A percentile compares a stretch with the other conserved stretches of the same genome.
Evolutionary conservation across 441 rosid species (phyloP).

Genomic region (Arabidopsis lyrata): DNA sequence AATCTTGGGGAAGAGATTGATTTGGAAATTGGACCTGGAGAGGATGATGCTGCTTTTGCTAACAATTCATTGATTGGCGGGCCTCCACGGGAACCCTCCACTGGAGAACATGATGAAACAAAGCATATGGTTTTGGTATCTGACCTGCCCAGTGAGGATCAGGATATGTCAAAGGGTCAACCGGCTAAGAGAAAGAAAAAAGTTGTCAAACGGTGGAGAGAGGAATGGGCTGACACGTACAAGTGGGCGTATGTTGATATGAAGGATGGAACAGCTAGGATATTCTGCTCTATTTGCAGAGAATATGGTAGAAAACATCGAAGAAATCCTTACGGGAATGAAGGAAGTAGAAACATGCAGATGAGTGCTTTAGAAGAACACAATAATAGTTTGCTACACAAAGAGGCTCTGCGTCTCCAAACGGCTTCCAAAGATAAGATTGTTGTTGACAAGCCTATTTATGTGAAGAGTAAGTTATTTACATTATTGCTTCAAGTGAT

Average conservation of each 20-base stretch:
- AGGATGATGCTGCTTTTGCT: conserved; percentile 86
- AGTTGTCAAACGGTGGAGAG: conserved; percentile 99
- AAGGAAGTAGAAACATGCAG: conserved; percentile 99
- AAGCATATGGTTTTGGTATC: conserved; percentile 83
- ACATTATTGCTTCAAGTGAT: conserved; percentile 9
- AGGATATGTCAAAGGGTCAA: conserved; percentile 70
- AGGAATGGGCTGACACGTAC: conserved; percentile 99
- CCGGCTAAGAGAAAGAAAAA: conserved; percentile 92
- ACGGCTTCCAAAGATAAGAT: conserved; percentile 96
- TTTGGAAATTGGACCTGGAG: conserved; percentile 96
- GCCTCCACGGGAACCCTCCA: conserved; percentile 72
- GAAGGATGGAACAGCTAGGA: conserved; percentile 97
- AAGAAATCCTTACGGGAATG: conserved; percentile 98
- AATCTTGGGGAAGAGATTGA: conserved; percentile 98
- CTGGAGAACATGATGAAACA: conserved; percentile 83
- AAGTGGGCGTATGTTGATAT: conserved; percentile 99
- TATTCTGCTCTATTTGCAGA: conserved; percentile 96
- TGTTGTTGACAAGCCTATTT: conserved; percentile 84
- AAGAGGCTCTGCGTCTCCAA: conserved; percentile 98
- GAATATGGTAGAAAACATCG: conserved; percentile 98
- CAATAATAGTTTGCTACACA: conserved; percentile 98
- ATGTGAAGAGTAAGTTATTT: conserved; percentile 80
- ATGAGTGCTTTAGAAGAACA: conserved; percentile 99
- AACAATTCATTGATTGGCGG: conserved; percentile 76
- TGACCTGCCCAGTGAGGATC: conserved; percentile 72